Conservation (phyloP, 257 asterid genomes). For the Lavandula angustifolia region DNA sequence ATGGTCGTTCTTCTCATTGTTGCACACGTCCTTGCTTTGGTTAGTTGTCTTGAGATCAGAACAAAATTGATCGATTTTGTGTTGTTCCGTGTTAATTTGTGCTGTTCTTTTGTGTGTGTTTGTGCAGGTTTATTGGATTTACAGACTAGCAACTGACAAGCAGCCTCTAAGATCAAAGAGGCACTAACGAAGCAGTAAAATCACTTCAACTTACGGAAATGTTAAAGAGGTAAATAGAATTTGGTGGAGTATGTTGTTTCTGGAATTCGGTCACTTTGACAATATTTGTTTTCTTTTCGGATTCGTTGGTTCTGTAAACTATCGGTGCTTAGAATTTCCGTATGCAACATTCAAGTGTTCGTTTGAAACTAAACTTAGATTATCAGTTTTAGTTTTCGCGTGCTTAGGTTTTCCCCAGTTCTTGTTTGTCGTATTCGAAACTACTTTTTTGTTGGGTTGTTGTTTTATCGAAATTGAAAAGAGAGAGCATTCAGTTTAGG, state of each 20-base stretch:
- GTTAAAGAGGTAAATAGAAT: conserved; percentile 30
- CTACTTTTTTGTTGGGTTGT: background rate
- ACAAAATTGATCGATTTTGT: background rate
- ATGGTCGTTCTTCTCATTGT: conserved; percentile 56
- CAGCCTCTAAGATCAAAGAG: conserved; percentile 65
- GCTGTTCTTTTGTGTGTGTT: background rate
- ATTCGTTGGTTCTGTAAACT: background rate
- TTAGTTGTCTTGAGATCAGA: conserved; percentile 29
- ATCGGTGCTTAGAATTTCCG: background rate
- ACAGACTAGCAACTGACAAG: conserved; percentile 76
- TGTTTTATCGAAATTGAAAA: background rate
- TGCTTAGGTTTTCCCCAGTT: background rate
- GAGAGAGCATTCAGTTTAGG: background rate
- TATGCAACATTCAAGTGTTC: background rate
- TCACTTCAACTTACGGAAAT: conserved; percentile 21
- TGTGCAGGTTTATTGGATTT: conserved; percentile 80
- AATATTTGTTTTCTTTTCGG: background rate
- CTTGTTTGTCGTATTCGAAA: background rate
- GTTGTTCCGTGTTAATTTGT: conserved; percentile 12
- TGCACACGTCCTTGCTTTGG: conserved; percentile 72
- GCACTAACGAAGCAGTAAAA: conserved; percentile 38
- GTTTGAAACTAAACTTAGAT: background rate
- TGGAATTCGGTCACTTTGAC: background rate
- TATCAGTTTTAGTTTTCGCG: background rate
- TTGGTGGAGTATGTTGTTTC: conserved; percentile 8